Conservation (phyloP, 2,329 filamentous ascomycete genomes). For the Penicillium sp. region DNA sequence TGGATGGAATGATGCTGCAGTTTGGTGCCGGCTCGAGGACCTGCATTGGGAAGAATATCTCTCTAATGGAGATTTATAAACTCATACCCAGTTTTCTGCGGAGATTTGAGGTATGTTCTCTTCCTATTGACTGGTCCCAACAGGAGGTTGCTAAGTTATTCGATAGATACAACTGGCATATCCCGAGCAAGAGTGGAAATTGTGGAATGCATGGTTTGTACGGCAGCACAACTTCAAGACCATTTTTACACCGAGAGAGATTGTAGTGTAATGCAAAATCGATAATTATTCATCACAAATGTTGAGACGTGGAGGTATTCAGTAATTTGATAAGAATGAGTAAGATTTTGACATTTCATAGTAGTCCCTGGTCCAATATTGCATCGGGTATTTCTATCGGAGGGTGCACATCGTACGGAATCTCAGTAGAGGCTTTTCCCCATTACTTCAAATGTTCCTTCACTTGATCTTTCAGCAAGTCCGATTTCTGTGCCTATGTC, state of each 20-base stretch:
- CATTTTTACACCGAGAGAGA: background rate
- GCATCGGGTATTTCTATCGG: too few relatives aligned
- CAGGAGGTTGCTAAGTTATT: background rate
- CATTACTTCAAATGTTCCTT: too few relatives aligned
- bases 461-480: too few relatives aligned
- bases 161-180: background rate
- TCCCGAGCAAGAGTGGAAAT: conserved; percentile 1
- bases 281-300: background rate
- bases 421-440: too few relatives aligned
- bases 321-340: too few relatives aligned
- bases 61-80: conserved; percentile 32
- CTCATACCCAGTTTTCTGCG: conserved; percentile 26
- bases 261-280: background rate
- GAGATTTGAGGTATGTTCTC: conserved; percentile 18
- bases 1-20: conserved; percentile 16
- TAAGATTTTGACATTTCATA: too few relatives aligned
- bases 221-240: background rate
- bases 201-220: conserved; percentile 2
- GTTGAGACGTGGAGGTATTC: too few relatives aligned
- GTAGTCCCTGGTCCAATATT: too few relatives aligned
- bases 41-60: conserved; percentile 34
- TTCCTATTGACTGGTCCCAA: too few relatives aligned
- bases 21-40: conserved; percentile 30
- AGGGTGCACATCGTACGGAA: too few relatives aligned
- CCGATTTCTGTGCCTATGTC: too few relatives aligned